Evolutionary conservation across 2,329 filamentous ascomycete species (phyloP).

Genomic region (Penicillium sp.): DNA sequence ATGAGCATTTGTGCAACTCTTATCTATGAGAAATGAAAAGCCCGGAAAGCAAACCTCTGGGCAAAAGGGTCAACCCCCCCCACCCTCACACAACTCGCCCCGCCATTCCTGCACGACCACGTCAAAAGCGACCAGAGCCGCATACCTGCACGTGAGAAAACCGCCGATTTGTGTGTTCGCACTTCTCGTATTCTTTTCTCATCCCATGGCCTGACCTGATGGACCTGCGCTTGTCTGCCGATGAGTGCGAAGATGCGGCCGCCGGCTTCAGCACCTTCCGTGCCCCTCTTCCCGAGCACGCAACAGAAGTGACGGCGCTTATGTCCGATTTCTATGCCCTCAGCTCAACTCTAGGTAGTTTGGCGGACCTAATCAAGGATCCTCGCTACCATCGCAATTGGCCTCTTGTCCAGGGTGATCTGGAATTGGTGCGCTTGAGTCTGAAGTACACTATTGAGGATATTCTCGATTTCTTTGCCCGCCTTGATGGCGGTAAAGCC

Average conservation of each 20-base stretch:
- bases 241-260: slow-evolving; percentile 54
- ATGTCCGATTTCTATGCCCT: slow-evolving; percentile 57
- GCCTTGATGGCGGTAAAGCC: slow-evolving; percentile 31
- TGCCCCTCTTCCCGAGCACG: slow-evolving; percentile 50
- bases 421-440: slow-evolving; percentile 50
- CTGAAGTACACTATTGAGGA: slow-evolving; percentile 53
- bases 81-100: slow-evolving; percentile 15
- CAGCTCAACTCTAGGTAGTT: slow-evolving; percentile 48
- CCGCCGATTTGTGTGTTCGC: not conserved
- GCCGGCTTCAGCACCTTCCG: slow-evolving; percentile 51
- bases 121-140: slow-evolving; percentile 24
- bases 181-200: slow-evolving; percentile 3
- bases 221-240: slow-evolving; percentile 45
- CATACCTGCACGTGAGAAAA: slow-evolving; percentile 18
- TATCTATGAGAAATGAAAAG: not conserved
- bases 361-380: slow-evolving; percentile 46
- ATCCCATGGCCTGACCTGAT: slow-evolving; percentile 30
- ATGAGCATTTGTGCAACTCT: no score
- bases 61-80: not conserved
- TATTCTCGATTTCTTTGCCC: slow-evolving; percentile 47
- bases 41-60: not conserved
- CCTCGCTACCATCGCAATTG: slow-evolving; percentile 40
- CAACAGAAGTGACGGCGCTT: slow-evolving; percentile 53
- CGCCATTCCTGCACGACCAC: slow-evolving; percentile 27
- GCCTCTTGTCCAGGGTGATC: slow-evolving; percentile 45